Evolutionary conservation across 192 early-diverging fungal genomes (phyloP), one percentile per base, ranked within the genome.

Genomic region (Chytriomyces hyalinus): DNA sequence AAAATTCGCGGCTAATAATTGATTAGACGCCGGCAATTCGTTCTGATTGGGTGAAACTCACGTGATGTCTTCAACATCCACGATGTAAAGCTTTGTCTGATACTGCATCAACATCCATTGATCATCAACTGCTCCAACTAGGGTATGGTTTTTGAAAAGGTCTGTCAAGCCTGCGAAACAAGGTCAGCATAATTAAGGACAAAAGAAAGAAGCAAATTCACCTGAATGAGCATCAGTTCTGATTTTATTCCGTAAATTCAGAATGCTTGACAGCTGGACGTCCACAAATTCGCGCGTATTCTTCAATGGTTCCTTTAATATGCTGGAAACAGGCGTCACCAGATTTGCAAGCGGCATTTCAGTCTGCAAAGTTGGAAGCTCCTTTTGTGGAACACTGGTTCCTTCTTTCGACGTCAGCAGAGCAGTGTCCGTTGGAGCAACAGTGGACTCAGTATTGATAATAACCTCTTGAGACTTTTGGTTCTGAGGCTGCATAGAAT

Each of bases 101-200:
- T 96, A 85, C 77, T 99, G 97, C 53, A 99, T 86, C 49, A 97
- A 83, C 6, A 93, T 96, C 20, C 91, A 80, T 0, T 80, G 75
- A 68, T 95, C 90, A 75, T 97, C 94, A 8, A 97, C 89, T 78
- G 89, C 89, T 22, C 97, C 96, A 22, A 99, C 94, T 86, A 96
- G 94, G 0, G 90, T 92, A 76, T 98, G 94, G 60, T 92, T 87
- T 24, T 84, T 80, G 73, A 99, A 88, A 7, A 99, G 80, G 17
- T 89, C 87, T 0, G 95, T 94, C 59, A 97, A 79, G 2, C 90
- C 93, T 36, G 81, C 81, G 15, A 13, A 76, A 20, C 63, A 49
- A 36, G 8, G 1, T 13, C 28, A 49, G 20, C 70, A 62, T 20
- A 24, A 79, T 28, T 45, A 82, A 76, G 17, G 74, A 13, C 24